phyloP scores from a whole-genome alignment of 495 filamentous ascomycete genomes.

The Talaromyces borbonicus region DNA sequence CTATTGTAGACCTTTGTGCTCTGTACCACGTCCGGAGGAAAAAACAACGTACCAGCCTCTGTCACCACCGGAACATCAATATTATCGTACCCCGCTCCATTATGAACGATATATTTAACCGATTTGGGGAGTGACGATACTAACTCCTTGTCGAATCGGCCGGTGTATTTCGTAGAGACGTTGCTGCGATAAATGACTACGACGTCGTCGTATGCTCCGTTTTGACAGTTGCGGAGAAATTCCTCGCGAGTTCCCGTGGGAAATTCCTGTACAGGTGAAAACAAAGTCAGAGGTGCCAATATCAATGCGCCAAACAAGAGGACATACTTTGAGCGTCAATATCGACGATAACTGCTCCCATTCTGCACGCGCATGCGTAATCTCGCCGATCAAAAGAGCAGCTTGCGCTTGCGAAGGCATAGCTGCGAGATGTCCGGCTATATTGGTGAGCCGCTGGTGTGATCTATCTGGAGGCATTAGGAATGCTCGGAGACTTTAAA shows the following conservation, averaged over 20 bases:
- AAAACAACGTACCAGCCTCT: conserved; percentile 27
- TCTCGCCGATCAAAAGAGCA: conserved; percentile 47
- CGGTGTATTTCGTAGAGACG: conserved; percentile 49
- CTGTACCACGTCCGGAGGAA: too few species aligned
- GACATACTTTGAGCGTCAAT: conserved; percentile 43
- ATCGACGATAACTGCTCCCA: conserved; percentile 45
- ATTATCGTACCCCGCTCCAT: conserved; percentile 80
- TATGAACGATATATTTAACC: conserved; percentile 73
- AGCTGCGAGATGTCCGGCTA: conserved; percentile 4
- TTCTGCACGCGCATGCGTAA: conserved; percentile 44
- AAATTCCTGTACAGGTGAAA: conserved; percentile 37
- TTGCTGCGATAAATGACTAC: conserved; percentile 51
- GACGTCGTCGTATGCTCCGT: conserved; percentile 47
- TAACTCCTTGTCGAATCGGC: conserved; percentile 50
- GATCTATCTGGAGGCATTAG: background rate
- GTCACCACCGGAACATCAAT: conserved; percentile 65
- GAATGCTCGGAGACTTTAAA: background rate
- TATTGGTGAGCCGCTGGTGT: background rate
- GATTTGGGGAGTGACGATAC: conserved; percentile 50
- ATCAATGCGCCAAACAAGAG: background rate
- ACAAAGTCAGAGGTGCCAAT: conserved; percentile 1
- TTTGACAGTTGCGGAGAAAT: conserved; percentile 42
- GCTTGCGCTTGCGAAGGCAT: conserved; percentile 35
- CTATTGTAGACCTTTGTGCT: too few species aligned
- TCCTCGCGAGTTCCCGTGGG: conserved; percentile 39